A percentile compares a stretch with the other conserved stretches of the same genome.
phyloP scores from a whole-genome alignment of 257 asterid genomes.

The Capsicum rhomboideum region DNA sequence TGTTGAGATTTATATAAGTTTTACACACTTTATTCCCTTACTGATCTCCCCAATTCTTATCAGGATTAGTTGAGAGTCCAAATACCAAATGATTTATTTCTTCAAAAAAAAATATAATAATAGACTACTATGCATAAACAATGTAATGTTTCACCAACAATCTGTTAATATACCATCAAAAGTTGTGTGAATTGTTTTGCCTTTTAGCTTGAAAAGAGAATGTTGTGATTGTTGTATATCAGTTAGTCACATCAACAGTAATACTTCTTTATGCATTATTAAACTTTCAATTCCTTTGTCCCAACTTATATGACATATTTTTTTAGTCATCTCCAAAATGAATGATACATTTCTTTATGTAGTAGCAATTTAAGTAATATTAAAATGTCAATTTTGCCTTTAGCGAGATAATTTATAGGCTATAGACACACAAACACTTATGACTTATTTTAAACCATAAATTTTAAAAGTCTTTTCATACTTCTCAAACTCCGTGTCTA shows the following conservation, averaged over 20 bases:
- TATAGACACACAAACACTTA: no score
- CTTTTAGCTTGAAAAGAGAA: conserved; percentile 19
- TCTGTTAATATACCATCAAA: neutral
- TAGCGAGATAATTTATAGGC: no score
- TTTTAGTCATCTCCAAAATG: no score
- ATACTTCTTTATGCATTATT: conserved; percentile 18
- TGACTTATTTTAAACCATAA: no score
- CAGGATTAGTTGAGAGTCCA: neutral
- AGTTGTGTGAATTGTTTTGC: neutral
- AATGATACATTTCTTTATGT: no score
- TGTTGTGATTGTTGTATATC: conserved; percentile 19
- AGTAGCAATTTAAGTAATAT: no score
- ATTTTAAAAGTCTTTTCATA: no score
- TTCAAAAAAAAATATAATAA: neutral
- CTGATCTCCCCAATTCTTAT: neutral
- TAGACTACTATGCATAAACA: neutral
- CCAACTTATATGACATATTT: neutral
- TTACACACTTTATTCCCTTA: neutral
- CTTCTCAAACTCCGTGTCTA: no score
- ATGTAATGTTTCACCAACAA: neutral
- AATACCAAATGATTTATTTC: no score
- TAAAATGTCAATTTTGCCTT: no score
- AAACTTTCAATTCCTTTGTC: neutral
- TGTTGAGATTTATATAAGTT: no score
- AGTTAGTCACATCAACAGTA: conserved; percentile 28